These are phyloP conservation scores for Cladochytrium replicatum DNA, from an alignment of 192 early-diverging fungal species.

Conservation along the genomic window DNA sequence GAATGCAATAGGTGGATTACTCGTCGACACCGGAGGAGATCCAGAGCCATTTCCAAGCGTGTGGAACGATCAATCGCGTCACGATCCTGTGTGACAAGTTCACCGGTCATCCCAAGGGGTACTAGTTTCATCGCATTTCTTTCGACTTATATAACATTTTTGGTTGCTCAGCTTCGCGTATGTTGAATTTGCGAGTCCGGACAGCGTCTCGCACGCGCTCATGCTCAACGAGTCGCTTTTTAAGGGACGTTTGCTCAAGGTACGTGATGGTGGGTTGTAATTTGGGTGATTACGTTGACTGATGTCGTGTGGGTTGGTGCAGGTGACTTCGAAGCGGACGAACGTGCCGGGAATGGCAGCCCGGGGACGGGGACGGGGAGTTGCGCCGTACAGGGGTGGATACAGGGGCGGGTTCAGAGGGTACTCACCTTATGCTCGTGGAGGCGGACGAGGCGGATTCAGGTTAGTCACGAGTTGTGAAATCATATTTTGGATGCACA, in stretches of 20 bases:
- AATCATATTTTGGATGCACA: too few relatives aligned
- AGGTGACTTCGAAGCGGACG: conserved; percentile 86
- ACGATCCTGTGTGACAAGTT: conserved; percentile 93
- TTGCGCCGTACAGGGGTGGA: too few relatives aligned
- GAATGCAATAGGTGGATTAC: conserved; percentile 67
- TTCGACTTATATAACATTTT: conserved; percentile 24
- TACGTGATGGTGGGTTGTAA: conserved; percentile 14
- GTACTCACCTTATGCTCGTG: too few relatives aligned
- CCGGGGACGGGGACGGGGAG: conserved; percentile 65
- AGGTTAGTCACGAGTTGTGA: too few relatives aligned
- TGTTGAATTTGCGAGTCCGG: conserved; percentile 85
- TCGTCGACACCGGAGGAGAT: conserved; percentile 86
- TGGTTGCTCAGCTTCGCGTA: conserved; percentile 61
- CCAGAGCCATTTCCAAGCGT: conserved; percentile 87
- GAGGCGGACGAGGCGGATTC: too few relatives aligned
- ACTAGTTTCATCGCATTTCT: conserved; percentile 5
- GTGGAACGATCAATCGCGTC: conserved; percentile 92
- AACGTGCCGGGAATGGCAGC: conserved; percentile 80
- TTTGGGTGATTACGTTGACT: background rate
- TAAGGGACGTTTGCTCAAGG: conserved; percentile 77
- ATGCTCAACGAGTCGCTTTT: conserved; percentile 82
- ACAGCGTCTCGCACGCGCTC: conserved; percentile 72
- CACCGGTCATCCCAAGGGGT: conserved; percentile 82
- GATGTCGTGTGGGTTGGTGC: conserved; percentile 7
- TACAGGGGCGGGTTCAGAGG: too few relatives aligned